Percentiles rank a stretch among this genome's conserved stretches.
phyloP scores from a whole-genome alignment of 106 monocot genomes.

The Allium fistulosum region DNA sequence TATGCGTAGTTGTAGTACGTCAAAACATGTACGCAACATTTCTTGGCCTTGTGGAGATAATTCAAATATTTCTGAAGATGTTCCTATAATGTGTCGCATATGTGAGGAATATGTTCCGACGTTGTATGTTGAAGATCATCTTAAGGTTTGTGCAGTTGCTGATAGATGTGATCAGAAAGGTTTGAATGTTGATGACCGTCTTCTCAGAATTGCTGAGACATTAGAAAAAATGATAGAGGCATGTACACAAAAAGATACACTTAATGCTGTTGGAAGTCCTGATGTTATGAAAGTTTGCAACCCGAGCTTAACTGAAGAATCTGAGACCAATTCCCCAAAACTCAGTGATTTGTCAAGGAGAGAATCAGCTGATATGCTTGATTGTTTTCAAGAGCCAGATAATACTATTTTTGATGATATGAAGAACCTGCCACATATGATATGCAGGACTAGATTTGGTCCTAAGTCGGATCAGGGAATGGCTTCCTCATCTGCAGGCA shows the following conservation, averaged over 20 bases:
- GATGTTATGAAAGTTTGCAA: constrained; percentile 59
- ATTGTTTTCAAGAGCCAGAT: constrained; percentile 78
- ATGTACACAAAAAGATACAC: constrained; percentile 45
- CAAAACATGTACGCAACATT: constrained; percentile 70
- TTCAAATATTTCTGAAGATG: constrained; percentile 58
- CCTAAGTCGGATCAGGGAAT: constrained; percentile 94
- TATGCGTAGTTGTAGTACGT: constrained; percentile 28
- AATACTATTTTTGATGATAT: constrained; percentile 56
- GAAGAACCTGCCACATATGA: constrained; percentile 73
- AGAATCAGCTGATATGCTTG: constrained; percentile 87
- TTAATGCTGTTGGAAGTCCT: constrained; percentile 54
- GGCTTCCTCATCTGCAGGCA: constrained; percentile 91
- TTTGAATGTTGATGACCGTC: constrained; percentile 84
- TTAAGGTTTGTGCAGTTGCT: constrained; percentile 73
- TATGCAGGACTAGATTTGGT: constrained; percentile 96
- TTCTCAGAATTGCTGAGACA: constrained; percentile 74
- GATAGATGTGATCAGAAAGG: constrained; percentile 96
- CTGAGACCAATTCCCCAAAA: constrained; percentile 77
- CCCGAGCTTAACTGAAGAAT: constrained; percentile 69
- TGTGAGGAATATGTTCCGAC: constrained; percentile 98
- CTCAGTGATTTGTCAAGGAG: constrained; percentile 75
- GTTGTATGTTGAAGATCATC: constrained; percentile 79
- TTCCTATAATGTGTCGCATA: constrained; percentile 96
- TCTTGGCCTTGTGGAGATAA: constrained; percentile 99
- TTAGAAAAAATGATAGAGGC: constrained; percentile 80